Evolutionary conservation across 1,139 yeast genomes (phyloP), one percentile per base, ranked within the genome.

Genomic region (Diutina neorugosa): DNA sequence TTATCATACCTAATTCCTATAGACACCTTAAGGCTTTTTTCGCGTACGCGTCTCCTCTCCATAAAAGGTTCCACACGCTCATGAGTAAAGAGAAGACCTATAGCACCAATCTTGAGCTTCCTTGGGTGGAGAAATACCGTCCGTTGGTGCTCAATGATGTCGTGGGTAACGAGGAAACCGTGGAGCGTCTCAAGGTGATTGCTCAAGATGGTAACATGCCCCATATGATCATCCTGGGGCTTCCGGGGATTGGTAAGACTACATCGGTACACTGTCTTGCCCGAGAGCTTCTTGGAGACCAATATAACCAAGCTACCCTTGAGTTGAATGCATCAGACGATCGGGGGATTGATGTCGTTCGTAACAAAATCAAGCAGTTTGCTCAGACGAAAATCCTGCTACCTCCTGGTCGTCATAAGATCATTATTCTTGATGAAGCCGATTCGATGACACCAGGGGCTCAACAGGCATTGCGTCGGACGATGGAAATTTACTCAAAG

Each of bases 361-460:
- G 79, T 52, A 73, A 72, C 57, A 71, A 74, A 56, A 74, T 74
- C 63, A 74, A 74, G 59, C 77, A 72, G 57, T 74, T 74, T 69
- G 79, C 79, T 3, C 98, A 91, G 64, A 91, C 93, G 61, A 91
- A 88, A 65, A 93, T 74, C 55, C 70, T 63, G 66, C 66, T 74
- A 57, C 79, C 79, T 3, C 74, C 75, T 11, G 78, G 78, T 12
- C 65, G 76, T 61, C 97, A 93, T 63, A 93, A 93, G 74, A 87
- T 93, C 56, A 79, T 93, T 58, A 90, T 91, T 54, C 70, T 91
- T 57, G 98, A 91, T 67, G 98, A 91, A 67, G 98, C 97, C 0
- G 98, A 93, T 65, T 86, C 96, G n/a, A 88, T 93, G 91, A 93
- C 98, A 0, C 91, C 97, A 0, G 97, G 96, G 51, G 98, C 98